Conservation (phyloP, 805 yeast species). For the Starmerella kuoi region DNA sequence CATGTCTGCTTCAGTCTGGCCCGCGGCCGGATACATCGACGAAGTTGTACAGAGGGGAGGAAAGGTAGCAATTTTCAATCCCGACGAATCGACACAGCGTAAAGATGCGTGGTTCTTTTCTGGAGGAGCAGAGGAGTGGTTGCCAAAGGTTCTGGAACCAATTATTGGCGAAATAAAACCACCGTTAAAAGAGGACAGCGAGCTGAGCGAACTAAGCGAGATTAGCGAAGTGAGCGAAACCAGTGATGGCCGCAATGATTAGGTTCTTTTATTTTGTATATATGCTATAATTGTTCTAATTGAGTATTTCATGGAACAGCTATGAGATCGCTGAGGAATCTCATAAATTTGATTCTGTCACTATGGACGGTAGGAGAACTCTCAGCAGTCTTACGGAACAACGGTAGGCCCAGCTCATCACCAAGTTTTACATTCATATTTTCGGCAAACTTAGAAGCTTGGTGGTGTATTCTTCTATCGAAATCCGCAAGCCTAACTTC, state of each 20-base stretch:
- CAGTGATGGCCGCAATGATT: too few relatives aligned
- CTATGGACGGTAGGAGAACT: background rate
- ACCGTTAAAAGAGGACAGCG: background rate
- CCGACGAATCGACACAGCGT: slow-evolving; percentile 29
- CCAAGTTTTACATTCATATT: slow-evolving; percentile 4
- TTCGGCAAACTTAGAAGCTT: slow-evolving; percentile 3
- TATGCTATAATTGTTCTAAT: too few relatives aligned
- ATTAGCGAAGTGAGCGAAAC: background rate
- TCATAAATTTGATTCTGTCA: slow-evolving; percentile 9
- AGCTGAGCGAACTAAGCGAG: slow-evolving; percentile 8
- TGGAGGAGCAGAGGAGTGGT: slow-evolving; percentile 66
- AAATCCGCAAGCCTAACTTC: slow-evolving; percentile 9
- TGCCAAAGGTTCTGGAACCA: slow-evolving; percentile 55
- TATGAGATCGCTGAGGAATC: slow-evolving; percentile 5
- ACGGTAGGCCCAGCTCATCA: slow-evolving; percentile 5
- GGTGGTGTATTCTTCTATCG: slow-evolving; percentile 10
- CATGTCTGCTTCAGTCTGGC: slow-evolving; percentile 77
- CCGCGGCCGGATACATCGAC: slow-evolving; percentile 85
- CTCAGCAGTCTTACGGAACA: background rate
- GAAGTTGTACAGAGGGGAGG: slow-evolving; percentile 63
- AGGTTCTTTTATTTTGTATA: too few relatives aligned
- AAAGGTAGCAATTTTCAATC: slow-evolving; percentile 69
- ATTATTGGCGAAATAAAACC: slow-evolving; percentile 10
- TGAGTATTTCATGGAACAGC: background rate
- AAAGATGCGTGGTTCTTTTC: slow-evolving; percentile 51